Conservation (phyloP, 139 green algal genomes). For the Axilococcus clingmanii region DNA sequence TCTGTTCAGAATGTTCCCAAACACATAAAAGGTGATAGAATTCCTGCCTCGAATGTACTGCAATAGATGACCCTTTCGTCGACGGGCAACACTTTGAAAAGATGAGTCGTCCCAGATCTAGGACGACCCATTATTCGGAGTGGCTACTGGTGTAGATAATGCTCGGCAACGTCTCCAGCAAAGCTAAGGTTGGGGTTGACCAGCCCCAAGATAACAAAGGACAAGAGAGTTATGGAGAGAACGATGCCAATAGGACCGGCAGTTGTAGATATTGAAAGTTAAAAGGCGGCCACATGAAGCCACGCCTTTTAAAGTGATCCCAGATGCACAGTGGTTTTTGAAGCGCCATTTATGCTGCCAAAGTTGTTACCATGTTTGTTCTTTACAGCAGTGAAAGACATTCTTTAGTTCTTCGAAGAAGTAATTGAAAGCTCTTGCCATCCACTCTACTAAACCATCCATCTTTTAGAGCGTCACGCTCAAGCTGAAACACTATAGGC, state of each 20-base stretch:
- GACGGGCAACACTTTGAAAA: slow-evolving; percentile 54
- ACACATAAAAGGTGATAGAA: slow-evolving; percentile 43
- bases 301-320: too few species aligned
- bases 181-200: slow-evolving; percentile 35
- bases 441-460: too few species aligned
- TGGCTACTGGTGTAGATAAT: slow-evolving; percentile 34
- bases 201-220: slow-evolving; percentile 32
- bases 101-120: slow-evolving; percentile 56
- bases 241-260: slow-evolving; percentile 28
- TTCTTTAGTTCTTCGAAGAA: slow-evolving; percentile 25
- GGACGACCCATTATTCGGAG: slow-evolving; percentile 51
- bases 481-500: slow-evolving; percentile 7
- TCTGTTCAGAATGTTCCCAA: slow-evolving; percentile 21
- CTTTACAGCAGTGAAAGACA: slow-evolving; percentile 17
- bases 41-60: slow-evolving; percentile 47
- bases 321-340: slow-evolving; percentile 20
- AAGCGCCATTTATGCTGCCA: slow-evolving; percentile 5
- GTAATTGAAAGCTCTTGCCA: slow-evolving; percentile 14
- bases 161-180: slow-evolving; percentile 11
- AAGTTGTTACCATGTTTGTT: not conserved
- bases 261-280: too few species aligned
- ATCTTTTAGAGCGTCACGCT: too few species aligned
- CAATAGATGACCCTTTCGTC: slow-evolving; percentile 34
- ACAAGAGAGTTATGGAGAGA: slow-evolving; percentile 45
- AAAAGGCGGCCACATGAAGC: too few species aligned